Base-by-base conservation (phyloP, 768 basidiomycete species). In the Agrocybe praecox region DNA sequence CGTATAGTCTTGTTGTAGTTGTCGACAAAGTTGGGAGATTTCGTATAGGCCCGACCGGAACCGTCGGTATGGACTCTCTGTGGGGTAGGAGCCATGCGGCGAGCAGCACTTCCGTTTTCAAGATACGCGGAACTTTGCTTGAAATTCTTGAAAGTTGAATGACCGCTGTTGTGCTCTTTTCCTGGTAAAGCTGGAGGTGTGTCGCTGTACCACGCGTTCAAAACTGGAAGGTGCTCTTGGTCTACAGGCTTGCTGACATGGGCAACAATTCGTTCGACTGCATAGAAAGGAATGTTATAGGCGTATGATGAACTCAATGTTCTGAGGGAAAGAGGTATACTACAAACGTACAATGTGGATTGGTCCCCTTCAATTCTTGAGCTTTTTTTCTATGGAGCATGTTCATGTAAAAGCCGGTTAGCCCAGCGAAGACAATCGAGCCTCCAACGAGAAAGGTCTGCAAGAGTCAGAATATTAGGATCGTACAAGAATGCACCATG, bases 191-290 rank as follows among this genome's bases (percentile, higher is more conserved):
- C 50, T 51, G 56, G 46, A 18, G 60, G 62, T 1, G 55, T 55
- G 42, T 65, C 61, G 58, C 55, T 49, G 42, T 63, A 58, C 15
- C 32, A 34, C 5, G 49, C 59, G 17, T 49, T 47, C 9, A 62
- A 29, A 22, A 44, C 49, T 11, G 60, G 57, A 22, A 57, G 57
- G 8, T 63, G 47, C 5, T 55, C 54, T n/a, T 57, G 51, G 46
- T 57, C 15, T 12, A 64, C 61, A 24, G 45, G 62, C 19, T 59
- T 50, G 29, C 56, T 62, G 40, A 65, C 66, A 19, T 70, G 63
- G 2, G 65, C 68, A 6, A 76, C 45, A 10, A 71, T 50, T 50
- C 72, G 70, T 60, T 76, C 74, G 49, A 72, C 74, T 74, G 46
- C 6, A 43, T 1, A 22, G 24, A 45, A 17, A 49, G 24, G 43